Percentiles rank a stretch among this genome's conserved stretches.
Conservation (phyloP, 257 asterid species). For the Solanum lycopersicoides region DNA sequence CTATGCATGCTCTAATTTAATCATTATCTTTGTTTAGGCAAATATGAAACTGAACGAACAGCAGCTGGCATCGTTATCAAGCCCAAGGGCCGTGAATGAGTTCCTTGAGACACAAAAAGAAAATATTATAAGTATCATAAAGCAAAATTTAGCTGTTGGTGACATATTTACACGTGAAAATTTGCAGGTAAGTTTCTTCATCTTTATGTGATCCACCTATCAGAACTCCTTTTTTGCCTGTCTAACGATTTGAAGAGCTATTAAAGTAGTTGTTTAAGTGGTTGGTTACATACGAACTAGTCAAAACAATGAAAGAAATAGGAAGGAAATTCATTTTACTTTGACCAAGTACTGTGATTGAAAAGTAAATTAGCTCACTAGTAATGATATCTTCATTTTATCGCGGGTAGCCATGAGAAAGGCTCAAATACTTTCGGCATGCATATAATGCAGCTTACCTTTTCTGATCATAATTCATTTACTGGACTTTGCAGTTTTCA, state of each 20-base stretch:
- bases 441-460: neutral
- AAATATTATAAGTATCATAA: slow-evolving; percentile 58
- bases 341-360: neutral
- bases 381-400: neutral
- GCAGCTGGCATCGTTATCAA: slow-evolving; percentile 71
- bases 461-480: neutral
- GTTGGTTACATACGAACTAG: neutral
- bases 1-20: neutral
- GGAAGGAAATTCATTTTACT: neutral
- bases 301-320: neutral
- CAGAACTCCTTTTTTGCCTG: no score
- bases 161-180: slow-evolving; percentile 90
- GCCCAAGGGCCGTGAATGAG: slow-evolving; percentile 82
- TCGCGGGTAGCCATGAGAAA: neutral
- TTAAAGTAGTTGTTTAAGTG: neutral
- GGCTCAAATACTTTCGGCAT: neutral
- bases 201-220: neutral
- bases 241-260: neutral
- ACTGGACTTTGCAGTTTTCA: slow-evolving; percentile 34
- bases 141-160: slow-evolving; percentile 94
- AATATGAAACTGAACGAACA: slow-evolving; percentile 71
- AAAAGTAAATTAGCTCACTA: neutral
- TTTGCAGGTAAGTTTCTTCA: slow-evolving; percentile 44
- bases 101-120: slow-evolving; percentile 62
- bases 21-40: slow-evolving; percentile 36